Base-by-base conservation (phyloP, 148 eudicot genomes). In the Vaccinium darrowii region DNA sequence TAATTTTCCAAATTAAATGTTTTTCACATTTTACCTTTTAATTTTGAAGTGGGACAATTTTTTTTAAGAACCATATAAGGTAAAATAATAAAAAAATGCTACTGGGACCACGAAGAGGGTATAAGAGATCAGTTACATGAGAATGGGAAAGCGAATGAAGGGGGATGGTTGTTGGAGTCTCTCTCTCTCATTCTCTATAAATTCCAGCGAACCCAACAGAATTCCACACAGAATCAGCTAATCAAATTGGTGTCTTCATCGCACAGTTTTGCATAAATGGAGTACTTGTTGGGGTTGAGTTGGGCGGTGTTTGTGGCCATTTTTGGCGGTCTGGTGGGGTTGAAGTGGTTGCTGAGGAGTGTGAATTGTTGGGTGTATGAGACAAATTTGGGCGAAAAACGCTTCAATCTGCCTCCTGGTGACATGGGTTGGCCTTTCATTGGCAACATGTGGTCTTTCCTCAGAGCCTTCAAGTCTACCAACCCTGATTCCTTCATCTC, bases 401-500 rank as follows among this genome's bases (percentile, higher is more conserved):
- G 86, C 51, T 85, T 78, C 30, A 39, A 80, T 62, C 83, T 96
- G 78, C 98, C 99, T 7, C 99, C 98, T 0, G 98, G 99, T 72
- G 93, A 97, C 56, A 30, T 93, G 50, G 99, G 99, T 1, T 94
- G 93, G 93, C 98, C 99, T 78, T 88, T 90, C 74, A 49, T 97
- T 54, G 99, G 99, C 16, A 95, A 93, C 73, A 97, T 97, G 99
- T 94, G 92, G 92, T 83, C 92, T 80, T 95, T 97, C 43, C 96
- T 97, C 39, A 67, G 89, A 80, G 98, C 99, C 63, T 95, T 90
- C 90, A 95, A 95, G 94, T 94, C 98, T 69, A 47, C 21, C 16
- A 81, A 93, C 84, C 99, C 99, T 83, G 98, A 97, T 63, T 89
- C 98, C 67, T 97, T 95, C 88, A 74, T 93, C 81, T 85, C 93